A percentile compares a stretch with the other conserved stretches of the same genome.
Evolutionary conservation across 306 rosid genomes (phyloP).

Genomic region (Malus fusca): DNA sequence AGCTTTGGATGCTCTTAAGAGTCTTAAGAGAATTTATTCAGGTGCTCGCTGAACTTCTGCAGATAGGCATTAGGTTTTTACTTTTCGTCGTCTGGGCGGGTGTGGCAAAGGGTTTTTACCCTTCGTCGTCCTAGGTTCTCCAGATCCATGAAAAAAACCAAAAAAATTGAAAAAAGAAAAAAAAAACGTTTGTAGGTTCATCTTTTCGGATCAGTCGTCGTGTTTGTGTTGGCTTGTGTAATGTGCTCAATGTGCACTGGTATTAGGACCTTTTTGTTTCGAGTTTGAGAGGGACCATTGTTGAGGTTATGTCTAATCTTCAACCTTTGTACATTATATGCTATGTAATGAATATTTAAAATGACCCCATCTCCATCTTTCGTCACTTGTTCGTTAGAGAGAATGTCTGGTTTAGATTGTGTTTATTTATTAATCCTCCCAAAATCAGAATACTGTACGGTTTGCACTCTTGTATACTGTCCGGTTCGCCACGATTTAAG

Average conservation of each 20-base stretch:
- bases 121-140: neutral
- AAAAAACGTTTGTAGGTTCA: neutral
- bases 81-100: neutral
- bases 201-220: neutral
- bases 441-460: neutral
- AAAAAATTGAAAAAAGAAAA: neutral
- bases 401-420: neutral
- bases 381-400: neutral
- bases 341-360: slow-evolving; percentile 5
- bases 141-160: neutral
- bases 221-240: neutral
- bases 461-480: too few species aligned
- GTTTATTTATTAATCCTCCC: neutral
- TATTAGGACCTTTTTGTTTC: neutral
- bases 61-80: neutral
- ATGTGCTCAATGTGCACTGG: neutral
- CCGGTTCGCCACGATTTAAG: too few species aligned
- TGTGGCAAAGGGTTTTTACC: neutral
- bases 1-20: neutral
- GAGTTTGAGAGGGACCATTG: neutral
- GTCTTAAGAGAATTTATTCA: neutral
- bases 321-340: slow-evolving; percentile 3
- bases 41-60: neutral
- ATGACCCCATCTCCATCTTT: neutral
- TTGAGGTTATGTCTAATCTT: neutral